These are phyloP conservation scores for Achaetomiella virescens DNA, from an alignment of 495 filamentous ascomycete genomes.

Conservation along the genomic window DNA sequence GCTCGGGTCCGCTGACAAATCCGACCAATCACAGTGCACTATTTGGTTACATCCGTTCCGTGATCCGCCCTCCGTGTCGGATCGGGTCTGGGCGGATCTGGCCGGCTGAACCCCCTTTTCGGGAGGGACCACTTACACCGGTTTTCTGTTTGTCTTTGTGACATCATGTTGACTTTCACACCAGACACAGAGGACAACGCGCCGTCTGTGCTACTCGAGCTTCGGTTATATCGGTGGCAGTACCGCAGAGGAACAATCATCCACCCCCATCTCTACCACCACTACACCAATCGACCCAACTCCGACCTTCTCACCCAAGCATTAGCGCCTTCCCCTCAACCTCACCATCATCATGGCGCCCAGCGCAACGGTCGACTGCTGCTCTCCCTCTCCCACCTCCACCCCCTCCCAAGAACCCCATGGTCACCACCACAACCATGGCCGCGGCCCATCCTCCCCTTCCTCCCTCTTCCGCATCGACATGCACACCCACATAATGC, in stretches of 20 bases:
- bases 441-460: neutral
- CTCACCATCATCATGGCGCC: slow-evolving; percentile 15
- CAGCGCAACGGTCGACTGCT: slow-evolving; percentile 3
- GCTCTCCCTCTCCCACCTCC: slow-evolving; percentile 4
- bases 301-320: neutral
- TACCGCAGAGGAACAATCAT: neutral
- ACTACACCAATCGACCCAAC: neutral
- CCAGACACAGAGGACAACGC: neutral
- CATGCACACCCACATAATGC: slow-evolving; percentile 32
- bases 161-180: slow-evolving; percentile 2
- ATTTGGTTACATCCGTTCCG: slow-evolving; percentile 22
- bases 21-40: slow-evolving; percentile 15
- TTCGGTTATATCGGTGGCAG: neutral
- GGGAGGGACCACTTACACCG: slow-evolving; percentile 6
- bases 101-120: neutral
- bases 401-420: neutral
- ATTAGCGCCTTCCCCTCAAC: neutral
- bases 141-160: neutral
- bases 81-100: neutral
- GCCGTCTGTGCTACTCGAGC: neutral
- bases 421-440: neutral
- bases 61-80: slow-evolving; percentile 17
- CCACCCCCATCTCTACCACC: neutral
- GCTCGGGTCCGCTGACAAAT: neutral
- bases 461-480: slow-evolving; percentile 26